A percentile compares a stretch with the other conserved stretches of the same genome.
Evolutionary conservation across 2,329 filamentous ascomycete genomes (phyloP).

Genomic region (Stagonosporopsis chrysanthemi): DNA sequence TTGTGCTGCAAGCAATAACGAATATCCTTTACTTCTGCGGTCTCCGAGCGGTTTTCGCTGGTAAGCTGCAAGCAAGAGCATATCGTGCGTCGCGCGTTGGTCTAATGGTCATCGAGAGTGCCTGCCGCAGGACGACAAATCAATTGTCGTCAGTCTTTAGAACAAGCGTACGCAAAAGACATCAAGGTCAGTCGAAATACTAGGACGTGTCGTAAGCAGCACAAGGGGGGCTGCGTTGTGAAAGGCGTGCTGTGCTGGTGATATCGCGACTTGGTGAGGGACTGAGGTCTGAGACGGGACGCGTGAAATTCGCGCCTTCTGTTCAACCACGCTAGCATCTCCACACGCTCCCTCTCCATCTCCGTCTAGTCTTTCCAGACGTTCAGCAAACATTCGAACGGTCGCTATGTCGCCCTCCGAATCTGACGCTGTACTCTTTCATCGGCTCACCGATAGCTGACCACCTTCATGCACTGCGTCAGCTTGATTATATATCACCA

Average conservation of each 20-base stretch:
- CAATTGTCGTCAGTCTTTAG: neutral
- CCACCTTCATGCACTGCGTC: neutral
- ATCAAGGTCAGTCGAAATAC: neutral
- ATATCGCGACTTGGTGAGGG: conserved; percentile 1
- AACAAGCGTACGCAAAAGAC: neutral
- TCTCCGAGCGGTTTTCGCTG: neutral
- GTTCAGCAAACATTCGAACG: neutral
- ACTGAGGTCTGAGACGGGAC: conserved; percentile 2
- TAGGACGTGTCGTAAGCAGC: neutral
- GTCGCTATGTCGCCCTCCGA: neutral
- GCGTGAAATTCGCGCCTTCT: neutral
- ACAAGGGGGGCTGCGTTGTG: neutral
- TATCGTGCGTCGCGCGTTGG: neutral
- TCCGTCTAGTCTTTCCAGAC: neutral
- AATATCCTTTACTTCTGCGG: neutral
- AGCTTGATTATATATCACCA: conserved; percentile 5
- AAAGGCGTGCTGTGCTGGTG: neutral
- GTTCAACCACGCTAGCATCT: neutral
- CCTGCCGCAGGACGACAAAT: neutral
- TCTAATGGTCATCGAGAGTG: no score
- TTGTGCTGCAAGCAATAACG: no score
- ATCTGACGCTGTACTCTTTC: neutral
- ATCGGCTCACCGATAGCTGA: neutral
- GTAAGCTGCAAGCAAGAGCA: neutral
- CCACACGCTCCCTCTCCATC: neutral